Evolutionary conservation across 345 rosid species (phyloP).

Genomic region (Odontarrhena argentea): DNA sequence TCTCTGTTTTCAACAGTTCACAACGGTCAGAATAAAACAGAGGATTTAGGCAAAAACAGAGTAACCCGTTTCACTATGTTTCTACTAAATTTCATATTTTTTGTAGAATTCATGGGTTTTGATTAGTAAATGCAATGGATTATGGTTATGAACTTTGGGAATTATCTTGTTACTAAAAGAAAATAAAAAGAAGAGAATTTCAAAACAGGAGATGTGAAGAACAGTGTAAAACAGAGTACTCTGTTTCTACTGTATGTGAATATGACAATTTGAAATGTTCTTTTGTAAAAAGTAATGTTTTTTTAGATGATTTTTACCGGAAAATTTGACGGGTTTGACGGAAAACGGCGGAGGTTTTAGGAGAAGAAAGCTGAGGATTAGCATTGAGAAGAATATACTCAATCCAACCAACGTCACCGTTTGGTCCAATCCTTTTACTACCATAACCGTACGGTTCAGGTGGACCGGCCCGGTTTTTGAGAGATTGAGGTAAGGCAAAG

Average conservation of each 20-base stretch:
- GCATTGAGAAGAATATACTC: conserved; percentile 74
- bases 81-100: too few species aligned
- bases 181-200: neutral
- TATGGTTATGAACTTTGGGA: neutral
- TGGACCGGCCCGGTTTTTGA: conserved; percentile 70
- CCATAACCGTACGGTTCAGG: conserved; percentile 94
- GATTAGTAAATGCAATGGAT: neutral
- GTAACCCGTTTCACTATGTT: conserved; percentile 4
- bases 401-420: conserved; percentile 89
- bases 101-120: neutral
- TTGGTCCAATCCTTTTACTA: conserved; percentile 68
- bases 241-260: conserved; percentile 3
- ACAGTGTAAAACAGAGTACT: conserved; percentile 14
- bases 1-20: conserved; percentile 42
- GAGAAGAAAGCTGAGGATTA: conserved; percentile 46
- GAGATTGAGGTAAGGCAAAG: conserved; percentile 66
- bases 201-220: neutral
- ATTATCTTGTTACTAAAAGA: neutral
- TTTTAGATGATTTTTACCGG: conserved; percentile 47
- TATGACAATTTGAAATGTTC: too few species aligned
- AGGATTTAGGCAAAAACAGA: conserved; percentile 1
- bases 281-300: neutral
- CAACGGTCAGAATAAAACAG: conserved; percentile 1
- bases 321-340: conserved; percentile 50
- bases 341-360: conserved; percentile 49